Evolutionary conservation across 2,329 filamentous ascomycete species (phyloP).

Genomic region (Aschersonia sp.): DNA sequence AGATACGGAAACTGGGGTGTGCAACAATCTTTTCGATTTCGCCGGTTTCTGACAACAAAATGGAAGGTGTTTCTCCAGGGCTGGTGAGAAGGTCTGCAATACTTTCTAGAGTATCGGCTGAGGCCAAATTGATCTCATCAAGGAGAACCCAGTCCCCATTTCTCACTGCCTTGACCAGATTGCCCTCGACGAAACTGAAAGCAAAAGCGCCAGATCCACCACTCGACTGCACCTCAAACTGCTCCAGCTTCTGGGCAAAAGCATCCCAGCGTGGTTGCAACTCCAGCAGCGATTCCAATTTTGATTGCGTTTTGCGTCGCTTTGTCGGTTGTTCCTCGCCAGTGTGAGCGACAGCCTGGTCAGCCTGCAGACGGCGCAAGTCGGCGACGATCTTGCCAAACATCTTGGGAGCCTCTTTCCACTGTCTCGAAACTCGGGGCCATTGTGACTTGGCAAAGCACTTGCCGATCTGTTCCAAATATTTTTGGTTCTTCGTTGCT

Average conservation of each 20-base stretch:
- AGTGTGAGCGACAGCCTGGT: constrained; percentile 19
- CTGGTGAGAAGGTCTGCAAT: constrained; percentile 79
- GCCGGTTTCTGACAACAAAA: constrained; percentile 84
- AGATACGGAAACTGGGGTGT: constrained; percentile 87
- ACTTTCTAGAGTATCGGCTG: constrained; percentile 85
- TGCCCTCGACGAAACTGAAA: constrained; percentile 92
- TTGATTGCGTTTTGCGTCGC: constrained; percentile 49
- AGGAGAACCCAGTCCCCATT: constrained; percentile 95
- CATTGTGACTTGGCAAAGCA: constrained; percentile 72
- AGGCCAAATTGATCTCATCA: constrained; percentile 94
- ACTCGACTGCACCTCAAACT: constrained; percentile 68
- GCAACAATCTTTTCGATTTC: constrained; percentile 81
- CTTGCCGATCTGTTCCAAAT: constrained; percentile 67
- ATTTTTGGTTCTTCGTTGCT: constrained; percentile 72
- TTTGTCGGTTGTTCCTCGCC: constrained; percentile 49
- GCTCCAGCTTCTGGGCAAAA: constrained; percentile 60
- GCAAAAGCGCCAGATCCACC: constrained; percentile 65
- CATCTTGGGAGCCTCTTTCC: constrained; percentile 80
- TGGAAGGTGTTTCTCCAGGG: constrained; percentile 57
- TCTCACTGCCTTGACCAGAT: constrained; percentile 86
- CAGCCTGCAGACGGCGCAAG: constrained; percentile 28
- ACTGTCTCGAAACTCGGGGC: constrained; percentile 71
- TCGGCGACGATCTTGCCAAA: constrained; percentile 56
- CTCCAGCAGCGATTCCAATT: constrained; percentile 46
- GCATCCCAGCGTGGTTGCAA: constrained; percentile 60